Conservation (phyloP, 176 grass and related monocot species). For the Ensete glaucum region DNA sequence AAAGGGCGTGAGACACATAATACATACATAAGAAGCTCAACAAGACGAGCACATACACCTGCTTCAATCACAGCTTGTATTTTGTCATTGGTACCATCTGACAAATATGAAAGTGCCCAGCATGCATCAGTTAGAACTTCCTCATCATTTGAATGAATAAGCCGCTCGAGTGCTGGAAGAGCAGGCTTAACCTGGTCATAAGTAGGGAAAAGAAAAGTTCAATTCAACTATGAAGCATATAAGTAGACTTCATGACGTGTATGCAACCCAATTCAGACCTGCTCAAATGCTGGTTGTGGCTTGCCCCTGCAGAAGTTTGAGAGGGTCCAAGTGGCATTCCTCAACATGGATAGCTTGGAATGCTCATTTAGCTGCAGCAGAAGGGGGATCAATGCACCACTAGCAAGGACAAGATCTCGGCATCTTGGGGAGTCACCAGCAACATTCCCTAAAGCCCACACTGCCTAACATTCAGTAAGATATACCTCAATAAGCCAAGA, state of each 20-base stretch:
- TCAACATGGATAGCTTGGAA: slow-evolving; percentile 77
- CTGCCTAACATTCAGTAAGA: slow-evolving; percentile 37
- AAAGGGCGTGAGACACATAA: neutral
- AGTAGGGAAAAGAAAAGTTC: slow-evolving; percentile 19
- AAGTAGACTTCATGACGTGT: neutral
- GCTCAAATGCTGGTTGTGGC: slow-evolving; percentile 88
- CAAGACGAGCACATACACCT: slow-evolving; percentile 78
- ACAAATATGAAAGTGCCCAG: slow-evolving; percentile 91
- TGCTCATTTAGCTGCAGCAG: slow-evolving; percentile 75
- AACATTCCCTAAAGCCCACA: slow-evolving; percentile 90
- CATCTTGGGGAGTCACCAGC: slow-evolving; percentile 89
- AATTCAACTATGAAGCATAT: neutral
- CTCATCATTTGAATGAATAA: slow-evolving; percentile 88
- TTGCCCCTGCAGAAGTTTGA: slow-evolving; percentile 97
- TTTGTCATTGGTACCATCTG: slow-evolving; percentile 95
- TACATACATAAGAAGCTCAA: slow-evolving; percentile 75
- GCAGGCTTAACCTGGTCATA: slow-evolving; percentile 40
- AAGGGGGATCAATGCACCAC: slow-evolving; percentile 66
- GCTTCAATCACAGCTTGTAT: slow-evolving; percentile 93
- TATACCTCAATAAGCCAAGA: too few species aligned
- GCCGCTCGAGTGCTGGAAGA: slow-evolving; percentile 36
- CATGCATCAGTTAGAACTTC: slow-evolving; percentile 96
- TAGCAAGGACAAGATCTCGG: slow-evolving; percentile 74
- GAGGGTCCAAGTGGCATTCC: slow-evolving; percentile 93
- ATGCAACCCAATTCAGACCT: slow-evolving; percentile 26